Percentiles rank a stretch among this genome's conserved stretches.
phyloP scores from a whole-genome alignment of 192 early-diverging fungal genomes.

The Glomus cerebriforme region DNA sequence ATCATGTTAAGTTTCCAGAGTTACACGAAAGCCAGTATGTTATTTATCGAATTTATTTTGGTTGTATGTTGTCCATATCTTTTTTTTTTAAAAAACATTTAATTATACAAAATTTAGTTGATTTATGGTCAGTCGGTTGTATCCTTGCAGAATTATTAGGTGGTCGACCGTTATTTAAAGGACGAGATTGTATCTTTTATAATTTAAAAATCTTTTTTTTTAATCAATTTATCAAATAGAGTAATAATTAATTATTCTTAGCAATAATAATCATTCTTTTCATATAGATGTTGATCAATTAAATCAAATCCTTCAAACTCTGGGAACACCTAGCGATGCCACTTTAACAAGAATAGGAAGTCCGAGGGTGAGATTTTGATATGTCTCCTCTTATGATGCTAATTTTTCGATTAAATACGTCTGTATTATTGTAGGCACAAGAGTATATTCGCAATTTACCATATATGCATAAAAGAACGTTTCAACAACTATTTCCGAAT shows the following conservation, averaged over 20 bases:
- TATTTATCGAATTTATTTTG: background rate
- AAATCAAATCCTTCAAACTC: constrained; percentile 83
- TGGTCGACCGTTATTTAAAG: constrained; percentile 82
- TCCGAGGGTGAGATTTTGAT: constrained; percentile 44
- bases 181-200: constrained; percentile 67
- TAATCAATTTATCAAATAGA: too few species aligned
- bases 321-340: constrained; percentile 82
- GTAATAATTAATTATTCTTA: background rate
- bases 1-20: constrained; percentile 86
- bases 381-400: background rate
- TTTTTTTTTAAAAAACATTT: background rate
- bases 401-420: background rate
- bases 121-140: constrained; percentile 95
- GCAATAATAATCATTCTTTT: background rate
- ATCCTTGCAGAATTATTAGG: constrained; percentile 92
- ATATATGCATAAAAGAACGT: constrained; percentile 73
- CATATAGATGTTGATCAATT: constrained; percentile 83
- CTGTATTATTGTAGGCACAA: constrained; percentile 59
- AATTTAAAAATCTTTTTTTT: background rate
- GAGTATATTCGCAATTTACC: constrained; percentile 86
- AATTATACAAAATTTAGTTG: constrained; percentile 42
- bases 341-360: constrained; percentile 73
- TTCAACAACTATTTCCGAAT: constrained; percentile 74
- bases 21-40: constrained; percentile 87
- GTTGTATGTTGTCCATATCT: too few species aligned